A percentile compares a stretch with the other conserved stretches of the same genome.
These are phyloP conservation scores for Forsythia suspensa DNA, from an alignment of 257 asterid species.

Conservation along the genomic window DNA sequence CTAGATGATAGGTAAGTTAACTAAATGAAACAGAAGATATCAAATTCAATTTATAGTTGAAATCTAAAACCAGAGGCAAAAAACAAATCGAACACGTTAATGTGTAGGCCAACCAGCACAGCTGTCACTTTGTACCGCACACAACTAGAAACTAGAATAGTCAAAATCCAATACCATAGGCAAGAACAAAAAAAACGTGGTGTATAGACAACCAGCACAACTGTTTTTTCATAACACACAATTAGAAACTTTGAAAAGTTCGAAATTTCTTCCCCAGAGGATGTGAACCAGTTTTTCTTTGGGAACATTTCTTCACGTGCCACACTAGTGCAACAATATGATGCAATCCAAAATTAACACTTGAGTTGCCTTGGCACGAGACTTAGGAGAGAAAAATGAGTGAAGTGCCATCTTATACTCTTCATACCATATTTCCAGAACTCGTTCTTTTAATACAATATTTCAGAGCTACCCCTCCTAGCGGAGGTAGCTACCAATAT, in stretches of 20 bases:
- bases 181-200: not conserved
- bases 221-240: not conserved
- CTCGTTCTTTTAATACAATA: not conserved
- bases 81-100: not conserved
- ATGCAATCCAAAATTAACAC: not conserved
- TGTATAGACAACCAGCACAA: not conserved
- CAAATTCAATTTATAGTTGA: conserved; percentile 1
- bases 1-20: conserved; percentile 11
- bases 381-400: not conserved
- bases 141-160: not conserved
- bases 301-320: not conserved
- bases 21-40: not conserved
- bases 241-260: not conserved
- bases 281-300: not conserved
- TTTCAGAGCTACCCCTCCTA: not conserved
- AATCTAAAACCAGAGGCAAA: not conserved
- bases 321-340: not conserved
- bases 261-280: not conserved
- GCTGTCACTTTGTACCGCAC: not conserved
- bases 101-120: not conserved
- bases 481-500: not conserved
- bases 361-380: not conserved
- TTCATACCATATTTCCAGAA: not conserved
- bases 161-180: conserved; percentile 6
- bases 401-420: not conserved